Conservation (phyloP, 2,329 filamentous ascomycete genomes). For the Anthostomella pinea region DNA sequence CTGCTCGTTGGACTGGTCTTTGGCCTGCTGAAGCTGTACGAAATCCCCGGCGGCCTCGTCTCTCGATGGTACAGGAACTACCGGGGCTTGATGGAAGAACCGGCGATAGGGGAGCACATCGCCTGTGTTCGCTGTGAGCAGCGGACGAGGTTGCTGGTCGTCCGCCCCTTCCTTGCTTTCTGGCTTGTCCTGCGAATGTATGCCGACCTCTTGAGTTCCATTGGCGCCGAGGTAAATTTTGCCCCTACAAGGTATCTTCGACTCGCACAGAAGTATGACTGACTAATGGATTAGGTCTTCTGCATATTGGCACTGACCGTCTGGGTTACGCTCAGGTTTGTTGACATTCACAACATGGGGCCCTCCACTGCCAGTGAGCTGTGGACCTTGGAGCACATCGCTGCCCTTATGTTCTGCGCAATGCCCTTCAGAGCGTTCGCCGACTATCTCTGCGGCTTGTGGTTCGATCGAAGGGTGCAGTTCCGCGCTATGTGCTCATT, state of each 20-base stretch:
- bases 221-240: no score
- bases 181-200: constrained; percentile 26
- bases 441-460: constrained; percentile 13
- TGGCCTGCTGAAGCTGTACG: constrained; percentile 16
- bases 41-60: constrained; percentile 14
- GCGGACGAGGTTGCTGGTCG: constrained; percentile 21
- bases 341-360: constrained; percentile 16
- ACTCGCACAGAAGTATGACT: no score
- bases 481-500: no score
- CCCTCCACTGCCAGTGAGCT: constrained; percentile 7
- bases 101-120: constrained; percentile 15
- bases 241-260: no score
- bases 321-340: constrained; percentile 20
- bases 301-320: constrained; percentile 16
- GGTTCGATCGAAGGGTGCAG: no score
- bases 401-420: constrained; percentile 18
- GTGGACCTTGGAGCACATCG: constrained; percentile 21
- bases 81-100: constrained; percentile 20
- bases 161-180: constrained; percentile 22
- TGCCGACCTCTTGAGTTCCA: constrained; percentile 22
- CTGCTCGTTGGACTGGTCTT: constrained; percentile 7
- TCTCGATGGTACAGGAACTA: no score
- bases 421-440: constrained; percentile 17
- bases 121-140: constrained; percentile 27
- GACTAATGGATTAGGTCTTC: no score